Evolutionary conservation across 176 grass and related monocot species (phyloP), one percentile per base, ranked within the genome.

Genomic region (Saccharum spontaneum): DNA sequence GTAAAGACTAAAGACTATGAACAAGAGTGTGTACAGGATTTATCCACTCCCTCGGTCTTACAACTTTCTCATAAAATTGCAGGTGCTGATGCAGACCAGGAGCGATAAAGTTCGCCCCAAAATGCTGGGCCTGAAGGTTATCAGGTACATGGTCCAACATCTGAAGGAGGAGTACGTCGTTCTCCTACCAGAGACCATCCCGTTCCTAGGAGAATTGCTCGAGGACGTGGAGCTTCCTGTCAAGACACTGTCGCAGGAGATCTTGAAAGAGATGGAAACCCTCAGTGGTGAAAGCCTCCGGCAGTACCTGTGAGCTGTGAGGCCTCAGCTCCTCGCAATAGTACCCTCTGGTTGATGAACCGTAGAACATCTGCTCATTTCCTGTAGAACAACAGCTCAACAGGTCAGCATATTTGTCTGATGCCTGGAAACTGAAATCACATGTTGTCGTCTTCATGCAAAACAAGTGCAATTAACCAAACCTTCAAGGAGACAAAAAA

Each of bases 61-160:
- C 12, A 22, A 10, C 1, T 79, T 69, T 34, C 31, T 82, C 9
- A 23, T 65, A 78, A 77, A 83, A 65, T 41, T 85, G 49, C 85
- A 98, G 91, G 96, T 98, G 71, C 66, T 98, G 74, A 94, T 98
- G 89, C 89, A 92, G 78, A 95, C 88, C 3, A 91, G 95, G 87
- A 95, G 79, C 46, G 96, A 89, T 13, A 89, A 92, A 74, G 71
- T 92, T 8, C 87, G 91, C 24, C 84, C 90, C 22, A 95, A 90
- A 73, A 95, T 98, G 60, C 75, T 98, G 12, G 91, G 91, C n/a
- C 83, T 98, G 57, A 94, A 92, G 64, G 89, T 95, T 44, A 89
- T 95, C 31, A 93, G 84, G 78, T 94, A 95, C 75, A 84, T 98
- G 78, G 91, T 98, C 75, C 86, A 96, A 78, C 93, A 92, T 33